Base-by-base conservation (phyloP, 192 early-diverging fungal genomes). In the Spinellus fusiger region DNA sequence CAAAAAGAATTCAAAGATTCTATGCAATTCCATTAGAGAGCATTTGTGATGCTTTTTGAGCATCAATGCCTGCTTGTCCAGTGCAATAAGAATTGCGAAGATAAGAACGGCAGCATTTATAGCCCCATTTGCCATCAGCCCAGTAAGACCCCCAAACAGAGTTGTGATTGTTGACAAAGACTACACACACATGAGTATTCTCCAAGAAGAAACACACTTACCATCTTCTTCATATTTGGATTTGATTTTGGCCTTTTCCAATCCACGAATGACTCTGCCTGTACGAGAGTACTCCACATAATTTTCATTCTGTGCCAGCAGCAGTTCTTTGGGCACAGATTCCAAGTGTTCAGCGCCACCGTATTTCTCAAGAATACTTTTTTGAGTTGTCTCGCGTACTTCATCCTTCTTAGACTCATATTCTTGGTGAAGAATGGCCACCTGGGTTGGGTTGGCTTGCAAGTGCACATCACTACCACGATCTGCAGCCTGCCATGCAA, bases 221-320 rank as follows among this genome's bases (percentile, higher is more conserved):
- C 80, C 84, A 75, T 98, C 94, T 66, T 99, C 97, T 61, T 90
- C 86, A 68, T 95, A 97, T 75, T 88, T 90, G 12, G 90, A 91
- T 61, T 81, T 86, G 18, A 80, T 78, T 10, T 84, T 83, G n/a
- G 90, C 86, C 25, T 79, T 79, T 37, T 92, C 92, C 28, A 85
- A 85, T 16, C 94, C 94, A 64, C 85, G 85, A 26, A 99, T 75
- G 5, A 99, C 81, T 58, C 87, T 80, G 49, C 97, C 95, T 0
- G 91, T 86, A 59, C 92, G 80, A 22, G 93, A 93, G 70, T 98
- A 99, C 78, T 99, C 96, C 1, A 99, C 95, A 68, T 97, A 99
- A 20, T 84, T 71, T 68, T 98, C 97, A 8, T 86, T 83, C 77
- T 97, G 95, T 9, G 90, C 89, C 54, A 93, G 68, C n/a, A 98